Evolutionary conservation across 164 flowering plant species (phyloP).

Genomic region (Tinospora cordifolia): DNA sequence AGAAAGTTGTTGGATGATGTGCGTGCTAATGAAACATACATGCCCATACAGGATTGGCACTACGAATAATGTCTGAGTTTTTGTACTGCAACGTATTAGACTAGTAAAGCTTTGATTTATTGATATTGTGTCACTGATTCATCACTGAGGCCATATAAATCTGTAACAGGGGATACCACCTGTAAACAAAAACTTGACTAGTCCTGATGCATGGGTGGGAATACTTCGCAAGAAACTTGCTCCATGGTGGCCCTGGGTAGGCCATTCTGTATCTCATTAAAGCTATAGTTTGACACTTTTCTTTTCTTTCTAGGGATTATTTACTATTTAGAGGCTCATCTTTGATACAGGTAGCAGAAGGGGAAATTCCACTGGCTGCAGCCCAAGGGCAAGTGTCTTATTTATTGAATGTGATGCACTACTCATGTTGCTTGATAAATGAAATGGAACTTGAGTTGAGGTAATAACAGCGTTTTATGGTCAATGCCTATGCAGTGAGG

Average conservation of each 20-base stretch:
- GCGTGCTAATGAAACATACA: neutral
- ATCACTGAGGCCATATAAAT: neutral
- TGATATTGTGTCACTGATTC: neutral
- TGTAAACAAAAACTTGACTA: constrained; percentile 40
- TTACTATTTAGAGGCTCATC: neutral
- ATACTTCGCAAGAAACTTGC: constrained; percentile 59
- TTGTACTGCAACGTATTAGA: neutral
- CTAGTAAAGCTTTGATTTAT: neutral
- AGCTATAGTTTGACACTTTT: neutral
- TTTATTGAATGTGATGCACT: neutral
- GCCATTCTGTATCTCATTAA: constrained; percentile 17
- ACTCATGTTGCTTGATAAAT: neutral
- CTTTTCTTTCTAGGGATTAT: neutral
- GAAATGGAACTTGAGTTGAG: neutral
- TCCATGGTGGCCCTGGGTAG: constrained; percentile 90
- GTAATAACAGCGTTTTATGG: neutral
- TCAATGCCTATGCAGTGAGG: constrained; percentile 48
- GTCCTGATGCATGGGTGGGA: constrained; percentile 60
- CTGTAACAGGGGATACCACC: constrained; percentile 67
- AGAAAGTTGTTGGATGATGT: neutral
- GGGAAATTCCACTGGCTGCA: constrained; percentile 51
- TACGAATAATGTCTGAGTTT: neutral
- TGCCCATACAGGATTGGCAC: neutral
- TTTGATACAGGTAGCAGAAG: constrained; percentile 72
- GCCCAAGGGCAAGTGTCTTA: constrained; percentile 46